Evolutionary conservation across 2,329 filamentous ascomycete genomes (phyloP).

Genomic region (Orbilia oligospora): DNA sequence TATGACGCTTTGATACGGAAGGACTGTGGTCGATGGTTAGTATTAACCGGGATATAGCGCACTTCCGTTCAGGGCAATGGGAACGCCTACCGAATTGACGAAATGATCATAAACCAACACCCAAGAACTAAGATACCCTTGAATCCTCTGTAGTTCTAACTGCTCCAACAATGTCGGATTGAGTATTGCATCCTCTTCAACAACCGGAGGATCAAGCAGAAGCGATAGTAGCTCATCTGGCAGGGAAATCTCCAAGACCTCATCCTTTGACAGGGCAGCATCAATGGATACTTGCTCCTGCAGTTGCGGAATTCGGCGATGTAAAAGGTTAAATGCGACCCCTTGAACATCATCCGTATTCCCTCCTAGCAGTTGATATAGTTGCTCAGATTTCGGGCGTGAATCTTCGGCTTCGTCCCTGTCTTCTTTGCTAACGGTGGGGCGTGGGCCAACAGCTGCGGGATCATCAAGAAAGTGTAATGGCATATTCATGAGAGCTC

Average conservation of each 20-base stretch:
- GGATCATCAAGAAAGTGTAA: slow-evolving; percentile 75
- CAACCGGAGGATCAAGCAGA: slow-evolving; percentile 81
- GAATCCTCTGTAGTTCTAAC: slow-evolving; percentile 77
- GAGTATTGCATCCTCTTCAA: slow-evolving; percentile 66
- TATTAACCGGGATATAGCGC: too few relatives aligned
- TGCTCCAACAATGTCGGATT: slow-evolving; percentile 77
- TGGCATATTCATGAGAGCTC: slow-evolving; percentile 76
- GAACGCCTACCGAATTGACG: slow-evolving; percentile 73
- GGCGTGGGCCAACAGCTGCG: slow-evolving; percentile 68
- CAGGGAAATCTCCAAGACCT: slow-evolving; percentile 74
- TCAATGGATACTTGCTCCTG: slow-evolving; percentile 89
- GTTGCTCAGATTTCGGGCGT: slow-evolving; percentile 52
- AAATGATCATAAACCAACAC: slow-evolving; percentile 90
- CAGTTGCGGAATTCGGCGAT: slow-evolving; percentile 80
- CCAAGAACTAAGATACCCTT: slow-evolving; percentile 90
- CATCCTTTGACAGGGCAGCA: slow-evolving; percentile 71
- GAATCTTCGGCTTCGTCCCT: slow-evolving; percentile 53
- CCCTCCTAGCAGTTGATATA: slow-evolving; percentile 81
- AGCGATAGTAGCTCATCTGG: slow-evolving; percentile 89
- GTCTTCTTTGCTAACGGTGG: slow-evolving; percentile 44
- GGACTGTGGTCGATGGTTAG: slow-evolving; percentile 69
- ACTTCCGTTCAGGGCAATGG: slow-evolving; percentile 63
- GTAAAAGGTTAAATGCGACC: slow-evolving; percentile 83
- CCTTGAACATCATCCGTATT: slow-evolving; percentile 82
- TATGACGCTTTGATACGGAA: slow-evolving; percentile 88